Conservation (phyloP, 1,139 yeast species). For the Diutina catenulata region DNA sequence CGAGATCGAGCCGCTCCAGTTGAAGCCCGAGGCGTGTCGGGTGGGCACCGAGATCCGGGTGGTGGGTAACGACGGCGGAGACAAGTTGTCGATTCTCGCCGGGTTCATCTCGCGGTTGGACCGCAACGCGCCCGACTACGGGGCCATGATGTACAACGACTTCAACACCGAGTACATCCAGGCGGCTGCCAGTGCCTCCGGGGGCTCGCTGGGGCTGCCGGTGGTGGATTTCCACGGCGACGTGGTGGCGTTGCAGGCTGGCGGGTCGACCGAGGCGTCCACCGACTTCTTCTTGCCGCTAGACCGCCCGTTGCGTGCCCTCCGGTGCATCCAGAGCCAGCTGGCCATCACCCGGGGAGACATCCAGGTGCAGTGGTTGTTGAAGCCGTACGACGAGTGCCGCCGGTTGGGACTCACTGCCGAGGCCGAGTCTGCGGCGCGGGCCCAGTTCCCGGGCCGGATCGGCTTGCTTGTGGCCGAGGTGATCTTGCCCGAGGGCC, state of each 20-base stretch:
- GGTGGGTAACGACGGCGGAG: constrained; percentile 95
- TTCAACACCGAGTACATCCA: constrained; percentile 93
- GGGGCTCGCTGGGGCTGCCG: constrained; percentile 94
- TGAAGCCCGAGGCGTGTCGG: constrained; percentile 72
- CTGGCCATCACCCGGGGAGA: constrained; percentile 59
- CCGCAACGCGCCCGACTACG: constrained; percentile 92
- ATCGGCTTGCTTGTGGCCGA: constrained; percentile 83
- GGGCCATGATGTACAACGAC: constrained; percentile 81
- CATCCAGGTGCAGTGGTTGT: constrained; percentile 81
- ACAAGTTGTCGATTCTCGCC: constrained; percentile 74
- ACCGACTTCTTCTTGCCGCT: constrained; percentile 89
- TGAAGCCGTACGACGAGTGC: constrained; percentile 86
- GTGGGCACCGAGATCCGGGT: constrained; percentile 91
- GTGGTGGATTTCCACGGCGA: constrained; percentile 80
- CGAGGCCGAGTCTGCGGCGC: constrained; percentile 60
- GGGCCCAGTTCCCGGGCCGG: constrained; percentile 58
- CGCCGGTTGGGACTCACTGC: constrained; percentile 72
- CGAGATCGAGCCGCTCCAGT: constrained; percentile 51
- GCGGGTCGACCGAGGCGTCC: constrained; percentile 84
- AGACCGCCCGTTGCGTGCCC: constrained; percentile 71
- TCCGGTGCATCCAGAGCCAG: constrained; percentile 53
- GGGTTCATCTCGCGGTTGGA: constrained; percentile 87
- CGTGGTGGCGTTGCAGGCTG: constrained; percentile 90
- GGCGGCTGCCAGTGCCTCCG: constrained; percentile 93
- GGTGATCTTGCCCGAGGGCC: constrained; percentile 77